Percentiles rank a stretch among this genome's conserved stretches.
Evolutionary conservation across 495 filamentous ascomycete genomes (phyloP).

Genomic region (Extremus antarcticus): DNA sequence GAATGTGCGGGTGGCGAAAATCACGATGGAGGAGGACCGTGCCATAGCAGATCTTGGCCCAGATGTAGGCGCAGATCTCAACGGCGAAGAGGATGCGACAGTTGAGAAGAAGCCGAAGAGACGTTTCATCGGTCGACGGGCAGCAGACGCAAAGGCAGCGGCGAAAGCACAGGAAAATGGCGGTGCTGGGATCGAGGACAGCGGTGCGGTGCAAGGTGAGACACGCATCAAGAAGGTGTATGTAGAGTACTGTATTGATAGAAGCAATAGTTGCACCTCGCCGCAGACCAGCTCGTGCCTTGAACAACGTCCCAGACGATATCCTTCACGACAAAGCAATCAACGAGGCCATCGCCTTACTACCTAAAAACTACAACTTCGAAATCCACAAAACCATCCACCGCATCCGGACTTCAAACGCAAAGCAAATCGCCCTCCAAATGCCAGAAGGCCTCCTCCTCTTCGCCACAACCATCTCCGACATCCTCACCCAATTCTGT

Average conservation of each 20-base stretch:
- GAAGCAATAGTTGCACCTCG: conserved; percentile 36
- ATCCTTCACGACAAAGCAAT: conserved; percentile 83
- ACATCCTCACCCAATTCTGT: conserved; percentile 93
- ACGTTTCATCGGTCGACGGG: conserved; percentile 30
- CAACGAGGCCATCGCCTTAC: conserved; percentile 72
- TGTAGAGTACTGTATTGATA: background rate
- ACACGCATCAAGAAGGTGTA: background rate
- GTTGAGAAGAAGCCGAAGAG: conserved; percentile 29
- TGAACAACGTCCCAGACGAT: conserved; percentile 81
- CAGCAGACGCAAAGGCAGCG: conserved; percentile 24
- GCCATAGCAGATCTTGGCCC: conserved; percentile 27
- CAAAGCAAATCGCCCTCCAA: conserved; percentile 77
- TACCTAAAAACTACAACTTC: conserved; percentile 92
- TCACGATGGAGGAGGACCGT: conserved; percentile 30
- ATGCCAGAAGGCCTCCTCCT: conserved; percentile 93
- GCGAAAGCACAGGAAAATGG: conserved; percentile 18
- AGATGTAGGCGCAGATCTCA: conserved; percentile 18
- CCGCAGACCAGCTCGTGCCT: conserved; percentile 56
- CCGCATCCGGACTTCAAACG: conserved; percentile 65
- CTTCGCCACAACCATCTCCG: conserved; percentile 95
- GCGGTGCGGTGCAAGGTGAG: conserved; percentile 33
- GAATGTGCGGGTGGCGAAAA: background rate
- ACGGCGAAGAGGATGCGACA: conserved; percentile 23
- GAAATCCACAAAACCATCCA: conserved; percentile 98
- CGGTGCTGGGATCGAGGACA: conserved; percentile 30